Conservation (phyloP, 352 stramenopile genomes). For the Blastocystis sp. region DNA sequence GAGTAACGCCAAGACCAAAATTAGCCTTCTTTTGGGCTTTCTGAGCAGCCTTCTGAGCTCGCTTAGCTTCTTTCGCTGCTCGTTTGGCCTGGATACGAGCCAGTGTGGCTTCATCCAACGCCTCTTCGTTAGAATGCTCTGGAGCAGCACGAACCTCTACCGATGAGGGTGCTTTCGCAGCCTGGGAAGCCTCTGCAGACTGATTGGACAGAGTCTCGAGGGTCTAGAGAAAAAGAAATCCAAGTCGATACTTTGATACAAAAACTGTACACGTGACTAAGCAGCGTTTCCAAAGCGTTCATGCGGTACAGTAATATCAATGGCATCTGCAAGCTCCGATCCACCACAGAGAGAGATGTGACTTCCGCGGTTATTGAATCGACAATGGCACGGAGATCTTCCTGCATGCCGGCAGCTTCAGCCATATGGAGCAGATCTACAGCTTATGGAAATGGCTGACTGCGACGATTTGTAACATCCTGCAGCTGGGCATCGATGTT, state of each 20-base stretch:
- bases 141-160: conserved; percentile 38
- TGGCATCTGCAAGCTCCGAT: not conserved
- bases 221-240: not conserved
- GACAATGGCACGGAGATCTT: not conserved
- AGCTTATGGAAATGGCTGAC: not conserved
- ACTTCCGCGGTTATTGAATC: not conserved
- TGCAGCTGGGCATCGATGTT: conserved; percentile 2
- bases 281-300: not conserved
- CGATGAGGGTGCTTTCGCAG: not conserved
- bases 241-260: not conserved
- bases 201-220: not conserved
- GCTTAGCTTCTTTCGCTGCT: conserved; percentile 72
- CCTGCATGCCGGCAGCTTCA: not conserved
- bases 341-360: not conserved
- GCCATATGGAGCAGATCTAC: not conserved
- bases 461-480: not conserved
- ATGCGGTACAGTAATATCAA: not conserved
- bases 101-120: conserved; percentile 28
- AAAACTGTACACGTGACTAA: not conserved
- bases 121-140: conserved; percentile 54
- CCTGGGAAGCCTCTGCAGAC: not conserved
- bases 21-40: conserved; percentile 73
- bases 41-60: conserved; percentile 76
- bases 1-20: not conserved
- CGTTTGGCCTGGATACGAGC: conserved; percentile 46